Evolutionary conservation across 2,329 filamentous ascomycete genomes (phyloP), one percentile per base, ranked within the genome.

Genomic region (Mycocentrospora acerina): DNA sequence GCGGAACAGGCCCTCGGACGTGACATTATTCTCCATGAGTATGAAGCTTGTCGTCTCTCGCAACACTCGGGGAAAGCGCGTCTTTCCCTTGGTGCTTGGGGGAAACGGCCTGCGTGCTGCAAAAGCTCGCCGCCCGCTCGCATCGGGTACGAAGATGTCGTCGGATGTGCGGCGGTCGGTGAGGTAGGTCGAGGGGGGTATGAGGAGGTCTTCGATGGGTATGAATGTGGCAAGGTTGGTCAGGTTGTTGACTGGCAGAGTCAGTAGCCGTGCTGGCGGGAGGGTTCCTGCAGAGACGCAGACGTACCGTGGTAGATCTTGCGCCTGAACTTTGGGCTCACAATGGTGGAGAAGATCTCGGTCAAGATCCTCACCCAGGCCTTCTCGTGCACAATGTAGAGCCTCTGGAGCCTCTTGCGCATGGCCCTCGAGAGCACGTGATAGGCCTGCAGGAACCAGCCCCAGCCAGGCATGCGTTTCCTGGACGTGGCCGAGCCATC

Each of bases 371-470:
- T 62, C 24, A 80, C 75, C 76, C 77, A 80, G 17, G 72, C 75
- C 39, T 75, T 71, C 53, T 79, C 76, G 55, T 80, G 77, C 36
- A 80, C 77, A 53, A 80, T 76, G 59, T 78, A 80, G 28, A 80
- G 65, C 53, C 70, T 74, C 55, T 77, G 72, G 40, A 80, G 66
- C 41, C 75, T 68, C 66, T 80, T 80, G 42, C 76, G 69, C 57
- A 76, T 74, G 4, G 76, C 76, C 43, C 77, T 62, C 24, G 72
- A 73, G 35, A 80, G 67, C 44, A 79, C 68, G 53, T 79, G 74
- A 59, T 80, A 80, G 12, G 76, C 76, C 50, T 79, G 76, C 34
- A 80, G 60, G 47, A 77, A 78, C 77, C 77, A 80, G 26, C 74
- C 74, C 69, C 74, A 76, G 17, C 73, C 72, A 2, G 77, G 76